Evolutionary conservation across 2,329 filamentous ascomycete genomes (phyloP).

Genomic region (Achaetomium macrosporum): DNA sequence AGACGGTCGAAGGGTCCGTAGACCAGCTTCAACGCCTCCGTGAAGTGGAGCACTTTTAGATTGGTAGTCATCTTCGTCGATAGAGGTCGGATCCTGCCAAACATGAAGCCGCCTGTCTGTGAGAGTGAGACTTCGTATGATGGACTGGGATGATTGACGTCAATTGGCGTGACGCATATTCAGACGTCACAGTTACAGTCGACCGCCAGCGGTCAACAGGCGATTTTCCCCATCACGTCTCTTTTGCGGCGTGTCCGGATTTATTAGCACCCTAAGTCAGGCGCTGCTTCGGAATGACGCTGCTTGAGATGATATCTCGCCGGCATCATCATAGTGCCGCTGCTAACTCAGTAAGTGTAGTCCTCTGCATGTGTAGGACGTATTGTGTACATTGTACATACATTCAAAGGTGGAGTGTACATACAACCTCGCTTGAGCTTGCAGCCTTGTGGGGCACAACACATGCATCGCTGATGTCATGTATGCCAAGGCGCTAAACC

Average conservation of each 20-base stretch:
- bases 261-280: no score
- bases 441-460: background rate
- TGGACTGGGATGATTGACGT: background rate
- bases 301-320: no score
- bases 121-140: background rate
- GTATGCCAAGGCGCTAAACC: conserved; percentile 7
- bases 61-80: conserved; percentile 12
- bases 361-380: no score
- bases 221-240: no score
- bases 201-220: no score
- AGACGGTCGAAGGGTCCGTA: conserved; percentile 32
- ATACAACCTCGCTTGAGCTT: no score
- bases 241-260: no score
- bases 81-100: background rate
- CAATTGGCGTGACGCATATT: background rate
- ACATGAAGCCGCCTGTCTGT: conserved; percentile 1
- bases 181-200: conserved; percentile 17
- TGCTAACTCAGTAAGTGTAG: no score
- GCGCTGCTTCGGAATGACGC: no score
- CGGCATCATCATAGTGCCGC: no score
- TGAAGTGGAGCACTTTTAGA: conserved; percentile 27
- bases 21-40: conserved; percentile 33
- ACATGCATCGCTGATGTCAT: background rate
- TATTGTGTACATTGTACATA: no score
- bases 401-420: no score